Evolutionary conservation across 2,329 filamentous ascomycete species (phyloP).

Genomic region (Verticillium nonalfalfae): DNA sequence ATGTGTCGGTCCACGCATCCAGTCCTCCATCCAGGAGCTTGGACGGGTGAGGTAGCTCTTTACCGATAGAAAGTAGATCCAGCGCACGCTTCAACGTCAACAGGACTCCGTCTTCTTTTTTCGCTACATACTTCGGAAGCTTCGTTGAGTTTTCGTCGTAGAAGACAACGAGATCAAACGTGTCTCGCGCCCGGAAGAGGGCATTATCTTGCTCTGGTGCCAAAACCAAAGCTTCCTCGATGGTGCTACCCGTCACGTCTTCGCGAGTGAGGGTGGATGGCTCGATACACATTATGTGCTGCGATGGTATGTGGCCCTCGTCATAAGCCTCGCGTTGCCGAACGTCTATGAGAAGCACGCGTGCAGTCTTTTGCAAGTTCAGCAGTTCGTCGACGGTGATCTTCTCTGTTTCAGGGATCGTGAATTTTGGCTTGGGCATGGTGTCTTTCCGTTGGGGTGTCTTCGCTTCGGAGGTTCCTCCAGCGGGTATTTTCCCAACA

Average conservation of each 20-base stretch:
- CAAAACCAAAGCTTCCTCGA: conserved; percentile 63
- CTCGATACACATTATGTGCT: conserved; percentile 83
- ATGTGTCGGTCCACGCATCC: conserved; percentile 78
- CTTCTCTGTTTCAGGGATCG: conserved; percentile 43
- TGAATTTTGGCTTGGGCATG: conserved; percentile 4
- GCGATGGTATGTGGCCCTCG: conserved; percentile 79
- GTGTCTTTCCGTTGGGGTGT: not conserved
- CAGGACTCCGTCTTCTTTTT: conserved; percentile 47
- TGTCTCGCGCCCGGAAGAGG: conserved; percentile 64
- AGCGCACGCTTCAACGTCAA: conserved; percentile 72
- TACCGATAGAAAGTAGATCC: conserved; percentile 75
- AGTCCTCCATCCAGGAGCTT: conserved; percentile 78
- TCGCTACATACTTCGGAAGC: conserved; percentile 31
- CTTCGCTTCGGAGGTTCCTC: no score
- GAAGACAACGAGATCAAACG: conserved; percentile 83
- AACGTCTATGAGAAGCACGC: conserved; percentile 81
- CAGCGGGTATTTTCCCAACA: no score
- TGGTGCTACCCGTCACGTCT: conserved; percentile 55
- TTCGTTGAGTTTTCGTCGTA: conserved; percentile 68
- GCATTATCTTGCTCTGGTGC: conserved; percentile 68
- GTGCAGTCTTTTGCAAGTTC: conserved; percentile 47
- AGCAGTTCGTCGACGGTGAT: conserved; percentile 67
- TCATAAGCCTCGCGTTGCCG: conserved; percentile 76
- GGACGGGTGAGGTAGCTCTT: conserved; percentile 65
- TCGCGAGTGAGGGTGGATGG: conserved; percentile 65